A percentile compares a stretch with the other conserved stretches of the same genome.
Conservation (phyloP, 2,329 filamentous ascomycete species). For the Paecilomyces niveus region DNA sequence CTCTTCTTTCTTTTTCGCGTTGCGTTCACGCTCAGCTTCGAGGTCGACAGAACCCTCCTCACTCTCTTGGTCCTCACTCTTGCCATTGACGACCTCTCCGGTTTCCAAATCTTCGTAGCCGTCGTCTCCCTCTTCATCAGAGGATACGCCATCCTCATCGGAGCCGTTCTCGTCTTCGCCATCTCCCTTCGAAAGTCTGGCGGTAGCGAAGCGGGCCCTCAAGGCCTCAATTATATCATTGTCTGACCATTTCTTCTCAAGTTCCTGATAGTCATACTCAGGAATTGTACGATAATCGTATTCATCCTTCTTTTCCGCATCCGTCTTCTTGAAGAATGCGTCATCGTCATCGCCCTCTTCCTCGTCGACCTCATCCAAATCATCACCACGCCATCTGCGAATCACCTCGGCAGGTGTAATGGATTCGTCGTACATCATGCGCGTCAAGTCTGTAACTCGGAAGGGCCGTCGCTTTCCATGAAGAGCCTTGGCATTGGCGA, state of each 20-base stretch:
- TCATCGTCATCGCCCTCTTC: slow-evolving; percentile 59
- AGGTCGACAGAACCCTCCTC: slow-evolving; percentile 43
- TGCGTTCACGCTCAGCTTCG: slow-evolving; percentile 84
- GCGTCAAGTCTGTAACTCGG: slow-evolving; percentile 72
- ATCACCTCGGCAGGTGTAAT: slow-evolving; percentile 70
- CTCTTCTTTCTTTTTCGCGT: slow-evolving; percentile 89
- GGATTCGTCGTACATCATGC: slow-evolving; percentile 80
- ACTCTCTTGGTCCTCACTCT: slow-evolving; percentile 43
- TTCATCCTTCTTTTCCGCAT: slow-evolving; percentile 41
- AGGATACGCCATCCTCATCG: slow-evolving; percentile 42
- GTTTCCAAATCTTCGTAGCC: slow-evolving; percentile 82
- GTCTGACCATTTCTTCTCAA: slow-evolving; percentile 80
- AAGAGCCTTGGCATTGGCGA: slow-evolving; percentile 63
- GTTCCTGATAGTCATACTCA: slow-evolving; percentile 66
- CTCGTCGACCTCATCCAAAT: slow-evolving; percentile 52
- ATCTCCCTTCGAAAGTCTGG: slow-evolving; percentile 52
- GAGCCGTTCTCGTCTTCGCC: slow-evolving; percentile 49
- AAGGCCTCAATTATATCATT: slow-evolving; percentile 70
- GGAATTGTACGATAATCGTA: slow-evolving; percentile 74
- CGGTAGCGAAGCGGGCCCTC: slow-evolving; percentile 66
- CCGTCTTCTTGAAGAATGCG: slow-evolving; percentile 55
- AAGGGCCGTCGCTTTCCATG: slow-evolving; percentile 66
- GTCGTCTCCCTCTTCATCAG: slow-evolving; percentile 62
- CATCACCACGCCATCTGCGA: slow-evolving; percentile 69
- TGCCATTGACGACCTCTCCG: slow-evolving; percentile 48